Percentiles rank a stretch among this genome's conserved stretches.
Conservation (phyloP, 306 rosid genomes). For the Morella rubra region DNA sequence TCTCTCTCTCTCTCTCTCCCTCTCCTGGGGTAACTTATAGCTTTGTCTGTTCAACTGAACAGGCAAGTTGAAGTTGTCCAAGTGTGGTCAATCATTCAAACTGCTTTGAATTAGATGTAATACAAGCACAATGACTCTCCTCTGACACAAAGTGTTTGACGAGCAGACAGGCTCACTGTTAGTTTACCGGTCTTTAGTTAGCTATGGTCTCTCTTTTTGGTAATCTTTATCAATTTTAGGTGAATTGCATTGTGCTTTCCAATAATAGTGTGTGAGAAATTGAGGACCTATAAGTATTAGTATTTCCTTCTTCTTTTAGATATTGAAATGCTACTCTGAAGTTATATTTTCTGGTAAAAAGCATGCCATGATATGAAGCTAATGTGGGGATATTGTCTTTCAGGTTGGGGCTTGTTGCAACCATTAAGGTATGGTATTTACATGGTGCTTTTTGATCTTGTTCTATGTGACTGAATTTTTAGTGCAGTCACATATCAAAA, state of each 20-base stretch:
- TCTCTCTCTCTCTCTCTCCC: neutral
- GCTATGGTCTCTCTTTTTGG: neutral
- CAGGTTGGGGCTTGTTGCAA: slow-evolving; percentile 98
- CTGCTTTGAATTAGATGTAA: neutral
- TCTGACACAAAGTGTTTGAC: neutral
- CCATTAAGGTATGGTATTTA: slow-evolving; percentile 74
- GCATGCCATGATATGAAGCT: slow-evolving; percentile 22
- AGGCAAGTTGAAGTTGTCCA: neutral
- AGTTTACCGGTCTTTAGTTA: neutral
- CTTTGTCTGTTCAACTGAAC: neutral
- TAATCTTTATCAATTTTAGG: neutral
- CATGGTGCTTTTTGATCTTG: neutral
- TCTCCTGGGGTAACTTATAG: neutral
- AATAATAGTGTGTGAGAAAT: neutral
- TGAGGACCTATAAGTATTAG: neutral
- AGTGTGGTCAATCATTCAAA: neutral
- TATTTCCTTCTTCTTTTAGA: neutral
- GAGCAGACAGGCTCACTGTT: neutral
- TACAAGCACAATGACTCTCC: neutral
- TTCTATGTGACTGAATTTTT: neutral
- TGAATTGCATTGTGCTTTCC: neutral
- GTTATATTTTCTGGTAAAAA: neutral
- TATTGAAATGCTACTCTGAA: neutral
- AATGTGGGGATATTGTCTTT: slow-evolving; percentile 39
- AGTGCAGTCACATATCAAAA: neutral